These are phyloP conservation scores for Calonectria hawksworthii DNA, from an alignment of 2,329 filamentous ascomycete genomes.

Conservation along the genomic window DNA sequence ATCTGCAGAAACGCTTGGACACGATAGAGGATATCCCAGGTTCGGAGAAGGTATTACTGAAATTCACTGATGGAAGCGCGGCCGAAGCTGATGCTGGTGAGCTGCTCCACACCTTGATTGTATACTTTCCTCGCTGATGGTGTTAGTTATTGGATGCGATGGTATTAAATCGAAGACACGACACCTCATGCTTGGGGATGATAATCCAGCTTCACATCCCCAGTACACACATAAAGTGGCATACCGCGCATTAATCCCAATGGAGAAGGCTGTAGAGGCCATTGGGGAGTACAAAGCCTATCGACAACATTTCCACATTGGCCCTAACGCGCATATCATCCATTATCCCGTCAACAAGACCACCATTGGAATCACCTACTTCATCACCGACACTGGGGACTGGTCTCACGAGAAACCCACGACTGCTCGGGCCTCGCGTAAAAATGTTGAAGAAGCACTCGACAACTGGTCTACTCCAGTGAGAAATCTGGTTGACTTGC, in stretches of 20 bases:
- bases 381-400: not conserved
- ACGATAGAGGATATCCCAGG: not conserved
- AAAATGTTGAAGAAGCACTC: not conserved
- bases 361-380: not conserved
- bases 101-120: not conserved
- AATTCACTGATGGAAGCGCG: not conserved
- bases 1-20: not conserved
- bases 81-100: not conserved
- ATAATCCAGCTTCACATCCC: not conserved
- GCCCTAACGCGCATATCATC: not conserved
- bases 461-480: not conserved
- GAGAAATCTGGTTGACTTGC: not conserved
- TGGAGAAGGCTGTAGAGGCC: not conserved
- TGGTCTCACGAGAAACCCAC: not conserved
- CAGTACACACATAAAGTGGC: not conserved
- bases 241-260: not conserved
- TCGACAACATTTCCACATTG: slow-evolving; percentile 1
- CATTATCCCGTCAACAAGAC: not conserved
- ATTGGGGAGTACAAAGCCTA: not conserved
- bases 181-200: not conserved
- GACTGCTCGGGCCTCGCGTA: not conserved
- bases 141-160: not conserved
- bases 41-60: not conserved
- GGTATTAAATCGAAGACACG: not conserved
- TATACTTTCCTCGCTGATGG: not conserved